Conservation (phyloP, 257 asterid species). For the Lycium barbarum region DNA sequence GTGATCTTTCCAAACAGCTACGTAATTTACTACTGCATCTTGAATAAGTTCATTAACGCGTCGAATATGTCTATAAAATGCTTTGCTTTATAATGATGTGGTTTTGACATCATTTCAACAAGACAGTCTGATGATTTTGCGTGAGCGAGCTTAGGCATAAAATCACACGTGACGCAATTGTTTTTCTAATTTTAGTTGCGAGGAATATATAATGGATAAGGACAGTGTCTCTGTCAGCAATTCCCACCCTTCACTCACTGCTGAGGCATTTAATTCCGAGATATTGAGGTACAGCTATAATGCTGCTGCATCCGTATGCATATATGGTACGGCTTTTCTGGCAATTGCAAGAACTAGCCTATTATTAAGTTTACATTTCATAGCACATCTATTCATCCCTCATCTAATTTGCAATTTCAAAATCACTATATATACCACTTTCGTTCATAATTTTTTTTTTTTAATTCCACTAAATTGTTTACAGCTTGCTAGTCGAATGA, state of each 20-base stretch:
- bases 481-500: background rate
- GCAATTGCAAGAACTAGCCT: background rate
- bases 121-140: background rate
- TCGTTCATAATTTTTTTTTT: too few relatives aligned
- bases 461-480: too few relatives aligned
- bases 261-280: background rate
- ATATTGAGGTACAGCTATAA: background rate
- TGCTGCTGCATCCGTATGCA: background rate
- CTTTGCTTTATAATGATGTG: constrained; percentile 18
- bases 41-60: background rate
- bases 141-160: background rate
- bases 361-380: background rate
- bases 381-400: background rate
- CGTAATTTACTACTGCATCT: background rate
- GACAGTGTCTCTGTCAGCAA: constrained; percentile 30
- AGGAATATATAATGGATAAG: constrained; percentile 21
- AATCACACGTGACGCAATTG: background rate
- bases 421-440: background rate
- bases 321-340: background rate
- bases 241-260: constrained; percentile 22
- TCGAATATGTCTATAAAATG: constrained; percentile 21
- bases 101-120: background rate
- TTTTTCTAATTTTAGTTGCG: background rate
- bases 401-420: background rate
- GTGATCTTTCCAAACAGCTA: background rate